Evolutionary conservation across 805 yeast species (phyloP).

Genomic region (Pichia kluyveri): DNA sequence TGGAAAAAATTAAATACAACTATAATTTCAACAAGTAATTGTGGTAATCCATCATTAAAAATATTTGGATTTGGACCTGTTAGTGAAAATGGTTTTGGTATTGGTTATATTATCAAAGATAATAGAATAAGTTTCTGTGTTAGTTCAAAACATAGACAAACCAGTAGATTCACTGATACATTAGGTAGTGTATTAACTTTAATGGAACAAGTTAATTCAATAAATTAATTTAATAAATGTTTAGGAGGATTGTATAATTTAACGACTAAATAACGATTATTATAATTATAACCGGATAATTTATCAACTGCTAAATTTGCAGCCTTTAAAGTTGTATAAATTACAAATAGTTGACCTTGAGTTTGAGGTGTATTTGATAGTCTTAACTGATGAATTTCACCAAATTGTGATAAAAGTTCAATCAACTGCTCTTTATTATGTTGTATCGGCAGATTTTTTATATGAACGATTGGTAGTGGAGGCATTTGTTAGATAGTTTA

Average conservation of each 20-base stretch:
- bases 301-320: constrained; percentile 47
- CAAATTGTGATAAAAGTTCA: constrained; percentile 45
- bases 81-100: constrained; percentile 84
- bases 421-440: constrained; percentile 38
- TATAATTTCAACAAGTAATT: constrained; percentile 74
- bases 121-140: constrained; percentile 74
- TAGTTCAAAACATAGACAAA: constrained; percentile 83
- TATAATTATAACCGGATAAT: constrained; percentile 50
- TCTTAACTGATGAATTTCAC: constrained; percentile 48
- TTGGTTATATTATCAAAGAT: constrained; percentile 79
- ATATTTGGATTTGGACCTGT: constrained; percentile 92
- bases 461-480: constrained; percentile 29
- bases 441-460: constrained; percentile 50
- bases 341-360: constrained; percentile 47
- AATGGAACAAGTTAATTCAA: constrained; percentile 37
- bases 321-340: constrained; percentile 38
- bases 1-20: constrained; percentile 83
- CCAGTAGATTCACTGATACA: constrained; percentile 65
- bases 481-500: no score
- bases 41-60: constrained; percentile 85
- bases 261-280: constrained; percentile 50
- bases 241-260: constrained; percentile 30
- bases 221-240: constrained; percentile 6
- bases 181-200: constrained; percentile 54
- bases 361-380: constrained; percentile 28